Conservation (phyloP, 345 rosid species). For the Aegle marmelos region DNA sequence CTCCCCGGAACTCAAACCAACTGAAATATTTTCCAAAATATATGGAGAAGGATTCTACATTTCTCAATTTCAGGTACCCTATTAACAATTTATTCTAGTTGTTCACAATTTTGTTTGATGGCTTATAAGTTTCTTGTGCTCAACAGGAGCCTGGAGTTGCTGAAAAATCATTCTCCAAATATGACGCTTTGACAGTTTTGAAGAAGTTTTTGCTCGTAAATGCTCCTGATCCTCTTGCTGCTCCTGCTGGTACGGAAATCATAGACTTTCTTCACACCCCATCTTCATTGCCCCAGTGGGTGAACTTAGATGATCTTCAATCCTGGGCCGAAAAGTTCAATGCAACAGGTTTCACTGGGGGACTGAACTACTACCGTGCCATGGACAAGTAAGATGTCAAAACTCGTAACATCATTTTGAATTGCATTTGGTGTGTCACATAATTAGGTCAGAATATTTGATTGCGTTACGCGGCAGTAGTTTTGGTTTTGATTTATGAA, state of each 20-base stretch:
- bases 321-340: constrained; percentile 25
- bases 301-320: constrained; percentile 31
- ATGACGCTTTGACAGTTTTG: constrained; percentile 20
- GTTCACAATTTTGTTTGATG: too few relatives aligned
- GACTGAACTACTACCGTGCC: constrained; percentile 28
- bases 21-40: neutral
- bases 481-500: neutral
- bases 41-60: constrained; percentile 25
- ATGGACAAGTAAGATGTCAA: constrained; percentile 17
- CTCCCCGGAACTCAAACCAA: constrained; percentile 20
- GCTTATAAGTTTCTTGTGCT: too few relatives aligned
- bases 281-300: constrained; percentile 23
- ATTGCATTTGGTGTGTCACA: too few relatives aligned
- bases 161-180: constrained; percentile 27
- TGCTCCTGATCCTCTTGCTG: constrained; percentile 26
- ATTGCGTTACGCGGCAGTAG: neutral
- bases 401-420: too few relatives aligned
- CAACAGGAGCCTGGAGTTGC: constrained; percentile 24
- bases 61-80: constrained; percentile 23
- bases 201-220: constrained; percentile 27
- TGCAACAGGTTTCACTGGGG: constrained; percentile 30
- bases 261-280: constrained; percentile 34
- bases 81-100: too few relatives aligned
- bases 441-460: neutral
- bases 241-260: constrained; percentile 23